Conservation (phyloP, 805 yeast species). For the Kurtzmaniella cleridarum region DNA sequence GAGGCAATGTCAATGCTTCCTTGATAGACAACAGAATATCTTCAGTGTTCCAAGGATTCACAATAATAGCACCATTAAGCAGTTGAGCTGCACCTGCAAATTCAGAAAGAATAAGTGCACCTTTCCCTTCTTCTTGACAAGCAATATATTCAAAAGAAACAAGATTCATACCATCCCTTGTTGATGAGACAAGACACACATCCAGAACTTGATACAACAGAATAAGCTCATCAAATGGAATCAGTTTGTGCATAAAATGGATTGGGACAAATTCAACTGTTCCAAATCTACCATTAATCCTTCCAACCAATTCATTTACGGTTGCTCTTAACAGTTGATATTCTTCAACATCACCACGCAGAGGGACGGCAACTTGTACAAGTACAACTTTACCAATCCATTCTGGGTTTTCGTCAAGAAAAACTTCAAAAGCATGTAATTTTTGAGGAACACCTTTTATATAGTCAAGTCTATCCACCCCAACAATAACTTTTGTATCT, state of each 20-base stretch:
- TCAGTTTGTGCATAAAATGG: slow-evolving; percentile 90
- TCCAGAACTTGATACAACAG: slow-evolving; percentile 82
- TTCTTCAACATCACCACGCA: slow-evolving; percentile 97
- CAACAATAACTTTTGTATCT: slow-evolving; percentile 83
- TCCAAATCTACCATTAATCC: slow-evolving; percentile 94
- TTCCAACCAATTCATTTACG: slow-evolving; percentile 92
- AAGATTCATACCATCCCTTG: slow-evolving; percentile 98
- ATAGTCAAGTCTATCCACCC: slow-evolving; percentile 94
- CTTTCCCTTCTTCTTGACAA: slow-evolving; percentile 82
- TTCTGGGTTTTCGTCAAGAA: slow-evolving; percentile 88
- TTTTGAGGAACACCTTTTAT: slow-evolving; percentile 98
- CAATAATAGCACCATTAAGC: slow-evolving; percentile 86
- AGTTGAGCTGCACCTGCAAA: slow-evolving; percentile 99
- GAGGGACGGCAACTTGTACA: slow-evolving; percentile 96
- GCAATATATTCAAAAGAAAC: slow-evolving; percentile 96
- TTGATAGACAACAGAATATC: slow-evolving; percentile 81
- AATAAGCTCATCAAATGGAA: slow-evolving; percentile 87
- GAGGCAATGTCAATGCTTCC: slow-evolving; percentile 81
- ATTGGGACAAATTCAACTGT: slow-evolving; percentile 97
- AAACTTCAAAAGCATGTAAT: slow-evolving; percentile 91
- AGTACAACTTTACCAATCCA: slow-evolving; percentile 97
- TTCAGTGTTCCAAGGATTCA: slow-evolving; percentile 98
- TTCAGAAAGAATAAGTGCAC: slow-evolving; percentile 83
- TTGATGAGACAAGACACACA: slow-evolving; percentile 87
- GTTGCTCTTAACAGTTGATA: slow-evolving; percentile 90